Percentiles rank a stretch among this genome's conserved stretches.
Evolutionary conservation across 164 flowering plant species (phyloP).

Genomic region (Vitis riparia): DNA sequence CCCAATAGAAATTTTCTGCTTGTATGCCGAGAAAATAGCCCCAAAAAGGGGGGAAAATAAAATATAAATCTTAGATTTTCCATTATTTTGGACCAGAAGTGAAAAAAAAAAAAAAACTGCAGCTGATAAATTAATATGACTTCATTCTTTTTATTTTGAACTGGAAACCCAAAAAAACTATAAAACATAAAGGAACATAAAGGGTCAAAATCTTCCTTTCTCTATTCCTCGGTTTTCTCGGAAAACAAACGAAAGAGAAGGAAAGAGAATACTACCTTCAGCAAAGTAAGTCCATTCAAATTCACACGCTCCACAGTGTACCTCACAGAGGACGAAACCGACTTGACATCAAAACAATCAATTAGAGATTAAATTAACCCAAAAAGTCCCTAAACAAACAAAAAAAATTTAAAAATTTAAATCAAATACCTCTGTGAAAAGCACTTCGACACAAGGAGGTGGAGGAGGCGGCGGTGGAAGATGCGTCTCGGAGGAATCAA

Average conservation of each 20-base stretch:
- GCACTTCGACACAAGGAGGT: slow-evolving; percentile 77
- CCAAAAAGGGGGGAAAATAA: not conserved
- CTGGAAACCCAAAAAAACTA: too few species aligned
- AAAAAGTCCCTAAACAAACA: not conserved
- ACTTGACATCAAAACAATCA: not conserved
- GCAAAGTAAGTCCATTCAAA: slow-evolving; percentile 53
- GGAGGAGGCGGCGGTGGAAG: slow-evolving; percentile 56
- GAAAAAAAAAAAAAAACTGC: not conserved
- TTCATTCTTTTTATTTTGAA: too few species aligned
- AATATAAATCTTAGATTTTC: not conserved
- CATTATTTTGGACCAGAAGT: not conserved
- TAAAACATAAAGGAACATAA: too few species aligned
- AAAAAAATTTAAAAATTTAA: not conserved
- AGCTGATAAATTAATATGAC: too few species aligned
- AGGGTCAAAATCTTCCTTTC: not conserved
- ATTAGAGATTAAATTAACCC: not conserved
- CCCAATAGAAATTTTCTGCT: too few species aligned
- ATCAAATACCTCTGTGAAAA: slow-evolving; percentile 49
- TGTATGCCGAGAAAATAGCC: too few species aligned
- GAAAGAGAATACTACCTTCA: slow-evolving; percentile 50
- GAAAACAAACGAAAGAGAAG: slow-evolving; percentile 3
- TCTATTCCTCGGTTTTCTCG: not conserved
- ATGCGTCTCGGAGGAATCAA: slow-evolving; percentile 38
- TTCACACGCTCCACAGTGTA: slow-evolving; percentile 56
- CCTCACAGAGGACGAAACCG: slow-evolving; percentile 47